Evolutionary conservation across 768 basidiomycete species (phyloP).

Genomic region (Pisolithus marmoratus): DNA sequence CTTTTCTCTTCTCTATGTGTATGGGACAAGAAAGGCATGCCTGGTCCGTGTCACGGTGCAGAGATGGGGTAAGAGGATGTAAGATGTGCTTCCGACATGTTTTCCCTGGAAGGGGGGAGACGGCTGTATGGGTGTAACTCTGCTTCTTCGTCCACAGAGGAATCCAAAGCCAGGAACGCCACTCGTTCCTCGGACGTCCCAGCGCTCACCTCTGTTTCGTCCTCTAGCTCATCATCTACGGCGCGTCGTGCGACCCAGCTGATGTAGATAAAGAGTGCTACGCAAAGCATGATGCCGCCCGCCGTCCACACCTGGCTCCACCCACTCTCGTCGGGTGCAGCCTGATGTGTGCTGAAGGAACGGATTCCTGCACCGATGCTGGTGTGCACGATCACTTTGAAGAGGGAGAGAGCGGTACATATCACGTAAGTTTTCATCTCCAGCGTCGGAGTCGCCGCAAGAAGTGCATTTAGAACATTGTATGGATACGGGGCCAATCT

Average conservation of each 20-base stretch:
- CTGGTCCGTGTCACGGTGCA: slow-evolving; percentile 7
- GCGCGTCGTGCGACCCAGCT: slow-evolving; percentile 72
- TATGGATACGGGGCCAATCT: slow-evolving; percentile 89
- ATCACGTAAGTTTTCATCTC: slow-evolving; percentile 71
- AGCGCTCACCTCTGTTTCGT: slow-evolving; percentile 30
- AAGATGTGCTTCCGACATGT: slow-evolving; percentile 48
- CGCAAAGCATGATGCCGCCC: slow-evolving; percentile 62
- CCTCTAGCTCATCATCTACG: slow-evolving; percentile 50
- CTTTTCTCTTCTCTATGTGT: slow-evolving; percentile 10
- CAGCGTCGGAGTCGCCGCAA: slow-evolving; percentile 82
- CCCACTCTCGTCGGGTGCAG: slow-evolving; percentile 34
- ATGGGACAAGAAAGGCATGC: slow-evolving; percentile 7
- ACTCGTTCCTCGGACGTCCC: slow-evolving; percentile 41
- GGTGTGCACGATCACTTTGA: slow-evolving; percentile 91
- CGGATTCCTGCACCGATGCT: slow-evolving; percentile 81
- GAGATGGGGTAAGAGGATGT: slow-evolving; percentile 13
- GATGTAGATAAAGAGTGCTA: slow-evolving; percentile 75
- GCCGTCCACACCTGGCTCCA: slow-evolving; percentile 60
- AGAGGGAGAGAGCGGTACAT: slow-evolving; percentile 77
- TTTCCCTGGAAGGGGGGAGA: slow-evolving; percentile 14
- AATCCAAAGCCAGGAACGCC: slow-evolving; percentile 38
- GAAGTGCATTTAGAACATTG: slow-evolving; percentile 93
- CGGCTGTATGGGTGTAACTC: slow-evolving; percentile 13
- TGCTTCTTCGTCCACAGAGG: slow-evolving; percentile 15
- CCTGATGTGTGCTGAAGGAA: slow-evolving; percentile 60